Base-by-base conservation (phyloP, 1,284 basidiomycete genomes). In the Cutaneotrichosporon daszewskae region DNA sequence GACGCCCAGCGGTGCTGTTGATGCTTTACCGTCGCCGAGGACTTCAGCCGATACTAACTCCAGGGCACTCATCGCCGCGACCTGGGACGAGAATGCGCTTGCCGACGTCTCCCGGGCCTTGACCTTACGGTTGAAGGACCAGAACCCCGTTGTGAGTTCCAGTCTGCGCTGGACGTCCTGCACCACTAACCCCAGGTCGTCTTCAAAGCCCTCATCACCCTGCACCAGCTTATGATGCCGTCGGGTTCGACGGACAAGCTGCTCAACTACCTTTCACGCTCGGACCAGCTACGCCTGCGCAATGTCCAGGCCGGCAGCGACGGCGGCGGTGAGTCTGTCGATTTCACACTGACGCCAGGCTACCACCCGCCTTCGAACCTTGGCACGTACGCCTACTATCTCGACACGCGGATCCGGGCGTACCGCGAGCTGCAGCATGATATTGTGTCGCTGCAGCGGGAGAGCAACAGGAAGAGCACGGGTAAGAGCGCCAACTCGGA, bases 171-270 rank as follows among this genome's bases (percentile, higher is more conserved):
- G 12, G 31, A 18, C 32, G 8, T 10, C 17, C 18, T 3, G 22
- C 26, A 16, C 5, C 31, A 18, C 36, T 45, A 16, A 41, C 42
- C 9, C 23, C 57, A 92, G 89, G 79, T 95, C 56, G 91, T 90
- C 14, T 95, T 97, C 82, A 98, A 98, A 64, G 87, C 91, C 0
- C 76, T 98, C 57, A 83, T 98, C 60, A 87, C 95, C 6, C 75
- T 97, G 17, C 94, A 99, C 68, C 90, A 84, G 24, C 87, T 98
- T 83, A 87, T 98, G 62, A 86, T 97, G 62, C 82, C 92, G 23
- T 88, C 89, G 49, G 92, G 91, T 14, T 79, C 87, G 12, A 91
- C 92, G 13, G 90, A 96, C 73, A 86, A 89, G 58, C 81, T 97
- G 7, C 79, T 97, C 25, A 76, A 79, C 11, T 84, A 88, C 64